These are phyloP conservation scores for Saccharomyces hybrid DNA, from an alignment of 1,139 yeast species.

Conservation along the genomic window DNA sequence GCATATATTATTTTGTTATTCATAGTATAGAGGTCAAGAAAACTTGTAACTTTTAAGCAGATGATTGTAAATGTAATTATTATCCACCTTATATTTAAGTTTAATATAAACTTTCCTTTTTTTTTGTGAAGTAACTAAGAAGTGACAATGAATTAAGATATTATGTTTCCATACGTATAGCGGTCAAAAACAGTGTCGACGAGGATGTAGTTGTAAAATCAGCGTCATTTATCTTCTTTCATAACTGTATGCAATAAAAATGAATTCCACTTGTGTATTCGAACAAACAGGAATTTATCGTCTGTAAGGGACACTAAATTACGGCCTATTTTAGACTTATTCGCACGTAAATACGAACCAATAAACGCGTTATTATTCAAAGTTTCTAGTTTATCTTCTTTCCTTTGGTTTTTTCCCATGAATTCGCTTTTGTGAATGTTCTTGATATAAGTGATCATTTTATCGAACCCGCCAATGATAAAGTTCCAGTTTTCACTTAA, in stretches of 20 bases:
- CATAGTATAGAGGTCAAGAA: background rate
- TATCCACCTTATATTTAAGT: background rate
- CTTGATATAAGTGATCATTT: slow-evolving; percentile 46
- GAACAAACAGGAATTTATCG: slow-evolving; percentile 53
- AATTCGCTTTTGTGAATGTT: slow-evolving; percentile 29
- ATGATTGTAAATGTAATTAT: background rate
- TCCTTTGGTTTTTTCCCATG: slow-evolving; percentile 22
- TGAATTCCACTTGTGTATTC: slow-evolving; percentile 60
- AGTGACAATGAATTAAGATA: background rate
- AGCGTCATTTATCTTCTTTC: background rate
- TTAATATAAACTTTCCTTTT: background rate
- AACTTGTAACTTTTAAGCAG: background rate
- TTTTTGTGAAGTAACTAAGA: background rate
- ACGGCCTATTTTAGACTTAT: slow-evolving; percentile 46
- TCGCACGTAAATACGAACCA: slow-evolving; percentile 37
- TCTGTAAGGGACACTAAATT: slow-evolving; percentile 52
- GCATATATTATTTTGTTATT: background rate
- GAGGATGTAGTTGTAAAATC: background rate
- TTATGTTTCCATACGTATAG: background rate
- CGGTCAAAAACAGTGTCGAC: background rate
- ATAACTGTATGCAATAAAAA: slow-evolving; percentile 36
- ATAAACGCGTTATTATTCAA: slow-evolving; percentile 29
- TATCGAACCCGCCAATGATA: slow-evolving; percentile 44
- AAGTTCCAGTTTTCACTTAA: slow-evolving; percentile 50
- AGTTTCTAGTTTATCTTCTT: slow-evolving; percentile 43